Percentiles rank a stretch among this genome's conserved stretches.
Conservation (phyloP, 305 asterid genomes). For the Solanum hybrid region DNA sequence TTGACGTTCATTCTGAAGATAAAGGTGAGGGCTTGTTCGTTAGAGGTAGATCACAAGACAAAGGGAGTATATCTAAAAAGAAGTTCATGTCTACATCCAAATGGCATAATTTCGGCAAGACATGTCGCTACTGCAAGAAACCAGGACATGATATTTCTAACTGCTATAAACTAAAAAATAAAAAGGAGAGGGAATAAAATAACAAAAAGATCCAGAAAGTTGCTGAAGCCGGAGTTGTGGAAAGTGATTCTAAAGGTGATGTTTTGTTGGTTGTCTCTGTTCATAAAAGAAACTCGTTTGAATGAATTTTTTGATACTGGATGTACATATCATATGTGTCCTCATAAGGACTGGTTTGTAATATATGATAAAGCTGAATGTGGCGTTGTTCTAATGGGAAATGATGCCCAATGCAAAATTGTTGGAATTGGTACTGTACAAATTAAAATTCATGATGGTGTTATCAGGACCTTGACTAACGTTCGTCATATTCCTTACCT, state of each 20-base stretch:
- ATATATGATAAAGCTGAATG: background rate
- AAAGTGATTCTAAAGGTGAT: background rate
- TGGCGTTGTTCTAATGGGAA: background rate
- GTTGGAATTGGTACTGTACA: background rate
- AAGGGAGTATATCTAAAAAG: background rate
- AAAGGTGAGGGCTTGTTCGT: background rate
- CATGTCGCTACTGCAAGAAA: background rate
- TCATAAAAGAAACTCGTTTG: background rate
- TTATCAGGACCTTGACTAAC: background rate
- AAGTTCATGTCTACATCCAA: background rate
- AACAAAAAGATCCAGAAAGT: background rate
- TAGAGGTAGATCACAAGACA: background rate
- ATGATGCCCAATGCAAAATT: background rate
- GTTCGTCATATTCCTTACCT: background rate
- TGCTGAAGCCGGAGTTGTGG: background rate
- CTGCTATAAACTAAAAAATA: background rate
- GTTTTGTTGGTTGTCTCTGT: background rate
- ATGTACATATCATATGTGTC: background rate
- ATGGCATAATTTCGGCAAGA: background rate
- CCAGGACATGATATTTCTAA: background rate
- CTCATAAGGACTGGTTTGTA: background rate
- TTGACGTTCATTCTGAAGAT: no score
- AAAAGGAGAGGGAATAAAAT: background rate
- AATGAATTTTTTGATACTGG: background rate
- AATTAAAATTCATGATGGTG: background rate